Percentiles rank a stretch among this genome's conserved stretches.
phyloP scores from a whole-genome alignment of 2,329 filamentous ascomycete species.

The Penicillium occitanis region DNA sequence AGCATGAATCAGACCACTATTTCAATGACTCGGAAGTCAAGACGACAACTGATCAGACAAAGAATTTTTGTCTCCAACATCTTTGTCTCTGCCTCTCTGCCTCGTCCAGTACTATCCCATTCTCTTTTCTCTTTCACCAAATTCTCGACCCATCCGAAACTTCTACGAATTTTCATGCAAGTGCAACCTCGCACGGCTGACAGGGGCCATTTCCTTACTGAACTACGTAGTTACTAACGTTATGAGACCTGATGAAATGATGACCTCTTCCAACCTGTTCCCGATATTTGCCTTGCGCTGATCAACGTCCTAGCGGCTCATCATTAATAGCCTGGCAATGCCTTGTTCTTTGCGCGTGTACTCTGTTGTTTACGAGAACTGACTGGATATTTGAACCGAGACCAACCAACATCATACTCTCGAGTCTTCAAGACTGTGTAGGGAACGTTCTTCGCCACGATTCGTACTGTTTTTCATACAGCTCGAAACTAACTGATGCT shows the following conservation, averaged over 20 bases:
- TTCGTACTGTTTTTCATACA: not conserved
- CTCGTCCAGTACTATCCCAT: not conserved
- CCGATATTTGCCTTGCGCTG: not conserved
- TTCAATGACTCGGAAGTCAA: not conserved
- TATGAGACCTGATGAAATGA: not conserved
- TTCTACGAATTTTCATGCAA: not conserved
- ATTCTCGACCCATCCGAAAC: not conserved
- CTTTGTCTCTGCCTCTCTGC: not conserved
- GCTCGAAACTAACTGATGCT: not conserved
- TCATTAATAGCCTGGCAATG: not conserved
- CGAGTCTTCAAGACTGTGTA: not conserved
- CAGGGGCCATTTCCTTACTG: not conserved
- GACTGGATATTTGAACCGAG: not conserved
- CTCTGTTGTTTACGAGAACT: not conserved
- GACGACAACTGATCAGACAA: not conserved
- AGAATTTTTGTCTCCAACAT: not conserved
- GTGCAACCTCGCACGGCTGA: not conserved
- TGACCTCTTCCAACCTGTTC: not conserved
- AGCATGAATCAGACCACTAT: not conserved
- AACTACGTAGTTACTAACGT: not conserved
- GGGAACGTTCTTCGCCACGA: not conserved
- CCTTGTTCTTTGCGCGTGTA: not conserved
- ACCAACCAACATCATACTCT: not conserved
- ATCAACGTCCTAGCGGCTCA: not conserved
- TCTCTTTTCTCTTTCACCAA: not conserved